A percentile compares a stretch with the other conserved stretches of the same genome.
Conservation (phyloP, 768 basidiomycete species). For the Gautieria morchelliformis region DNA sequence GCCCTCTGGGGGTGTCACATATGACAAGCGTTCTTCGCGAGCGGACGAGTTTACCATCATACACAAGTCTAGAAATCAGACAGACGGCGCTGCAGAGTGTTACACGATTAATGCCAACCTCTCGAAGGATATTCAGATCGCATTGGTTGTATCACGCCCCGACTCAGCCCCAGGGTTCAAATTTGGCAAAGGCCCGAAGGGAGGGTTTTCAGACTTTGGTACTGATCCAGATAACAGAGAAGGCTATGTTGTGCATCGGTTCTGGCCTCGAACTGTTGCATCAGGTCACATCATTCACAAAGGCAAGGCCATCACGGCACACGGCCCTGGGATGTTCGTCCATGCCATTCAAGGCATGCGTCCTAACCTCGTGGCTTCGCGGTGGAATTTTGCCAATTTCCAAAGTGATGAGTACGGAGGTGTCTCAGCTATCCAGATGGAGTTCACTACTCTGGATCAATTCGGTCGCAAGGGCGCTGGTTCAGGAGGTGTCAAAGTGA, state of each 20-base stretch:
- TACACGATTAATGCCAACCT: constrained; percentile 77
- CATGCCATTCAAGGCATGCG: constrained; percentile 99
- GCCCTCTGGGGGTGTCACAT: constrained; percentile 23
- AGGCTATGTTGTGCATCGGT: constrained; percentile 82
- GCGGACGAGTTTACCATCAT: constrained; percentile 78
- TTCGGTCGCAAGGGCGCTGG: constrained; percentile 75
- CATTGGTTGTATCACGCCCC: constrained; percentile 63
- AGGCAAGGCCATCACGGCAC: constrained; percentile 46
- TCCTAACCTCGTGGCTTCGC: constrained; percentile 82
- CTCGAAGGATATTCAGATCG: constrained; percentile 69
- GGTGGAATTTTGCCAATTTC: constrained; percentile 96
- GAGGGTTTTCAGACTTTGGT: constrained; percentile 87
- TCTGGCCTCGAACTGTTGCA: constrained; percentile 68
- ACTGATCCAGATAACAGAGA: constrained; percentile 52
- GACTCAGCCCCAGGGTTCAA: constrained; percentile 79
- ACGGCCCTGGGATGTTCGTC: constrained; percentile 76
- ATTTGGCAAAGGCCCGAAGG: constrained; percentile 77
- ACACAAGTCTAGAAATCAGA: constrained; percentile 42
- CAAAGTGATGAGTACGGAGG: constrained; percentile 64
- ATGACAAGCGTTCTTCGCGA: constrained; percentile 82
- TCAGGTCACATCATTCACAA: constrained; percentile 60
- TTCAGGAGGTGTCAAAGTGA: constrained; percentile 77
- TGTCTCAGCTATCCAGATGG: constrained; percentile 89
- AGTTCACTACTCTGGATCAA: constrained; percentile 74
- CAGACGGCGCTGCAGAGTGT: constrained; percentile 54